These are phyloP conservation scores for Candida wancherniae DNA, from an alignment of 805 yeast genomes.

Conservation along the genomic window DNA sequence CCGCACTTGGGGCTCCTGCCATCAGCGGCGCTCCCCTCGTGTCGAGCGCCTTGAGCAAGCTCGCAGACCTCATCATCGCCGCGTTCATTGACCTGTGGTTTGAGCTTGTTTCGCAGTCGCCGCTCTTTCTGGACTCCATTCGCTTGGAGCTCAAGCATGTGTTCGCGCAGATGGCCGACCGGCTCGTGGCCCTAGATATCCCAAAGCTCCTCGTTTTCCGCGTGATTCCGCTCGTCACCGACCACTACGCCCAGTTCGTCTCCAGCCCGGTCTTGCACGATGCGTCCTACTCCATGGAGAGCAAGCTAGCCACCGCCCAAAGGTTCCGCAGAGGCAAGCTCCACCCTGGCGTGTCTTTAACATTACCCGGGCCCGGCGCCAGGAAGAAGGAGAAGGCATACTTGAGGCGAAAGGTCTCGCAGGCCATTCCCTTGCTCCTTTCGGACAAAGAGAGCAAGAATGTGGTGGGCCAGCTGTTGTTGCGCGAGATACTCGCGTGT, in stretches of 20 bases:
- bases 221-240: slow-evolving; percentile 60
- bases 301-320: slow-evolving; percentile 38
- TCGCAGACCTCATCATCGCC: slow-evolving; percentile 44
- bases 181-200: slow-evolving; percentile 45
- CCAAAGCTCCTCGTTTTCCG: slow-evolving; percentile 54
- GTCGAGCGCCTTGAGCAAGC: slow-evolving; percentile 47
- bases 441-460: slow-evolving; percentile 44
- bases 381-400: slow-evolving; percentile 43
- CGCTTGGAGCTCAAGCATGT: slow-evolving; percentile 41
- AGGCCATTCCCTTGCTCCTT: slow-evolving; percentile 47
- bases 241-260: slow-evolving; percentile 54
- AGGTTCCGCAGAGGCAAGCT: slow-evolving; percentile 48
- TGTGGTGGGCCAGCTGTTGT: slow-evolving; percentile 43
- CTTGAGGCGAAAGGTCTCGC: slow-evolving; percentile 39
- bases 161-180: slow-evolving; percentile 35
- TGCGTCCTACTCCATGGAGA: slow-evolving; percentile 27
- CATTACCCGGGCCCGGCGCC: slow-evolving; percentile 24
- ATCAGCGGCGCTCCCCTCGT: slow-evolving; percentile 23
- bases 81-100: slow-evolving; percentile 61
- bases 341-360: slow-evolving; percentile 52
- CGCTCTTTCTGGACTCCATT: slow-evolving; percentile 35
- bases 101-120: slow-evolving; percentile 33
- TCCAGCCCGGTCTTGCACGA: slow-evolving; percentile 12
- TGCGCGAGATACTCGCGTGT: slow-evolving; percentile 60
- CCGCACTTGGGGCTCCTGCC: slow-evolving; percentile 1